phyloP scores from a whole-genome alignment of 2,329 filamentous ascomycete genomes.

The Rhinocladiella mackenziei region DNA sequence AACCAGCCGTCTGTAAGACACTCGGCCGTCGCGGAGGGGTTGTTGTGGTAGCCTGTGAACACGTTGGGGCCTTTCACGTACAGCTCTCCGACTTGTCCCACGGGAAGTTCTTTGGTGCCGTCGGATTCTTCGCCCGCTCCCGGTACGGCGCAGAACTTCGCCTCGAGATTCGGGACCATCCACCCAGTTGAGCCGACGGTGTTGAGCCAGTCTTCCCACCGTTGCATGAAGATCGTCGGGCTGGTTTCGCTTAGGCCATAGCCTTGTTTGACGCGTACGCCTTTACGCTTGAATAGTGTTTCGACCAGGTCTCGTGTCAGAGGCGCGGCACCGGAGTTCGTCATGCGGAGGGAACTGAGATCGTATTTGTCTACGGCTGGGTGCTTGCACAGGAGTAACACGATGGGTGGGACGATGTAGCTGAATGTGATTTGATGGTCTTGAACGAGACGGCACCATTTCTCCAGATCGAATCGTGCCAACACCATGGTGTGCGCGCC shows the following conservation, averaged over 20 bases:
- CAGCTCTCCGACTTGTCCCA: slow-evolving; percentile 65
- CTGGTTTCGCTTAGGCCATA: slow-evolving; percentile 88
- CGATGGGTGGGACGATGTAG: slow-evolving; percentile 80
- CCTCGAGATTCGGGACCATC: slow-evolving; percentile 72
- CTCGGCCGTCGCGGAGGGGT: slow-evolving; percentile 53
- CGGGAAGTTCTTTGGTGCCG: slow-evolving; percentile 52
- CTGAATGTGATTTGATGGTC: slow-evolving; percentile 69
- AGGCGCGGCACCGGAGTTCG: slow-evolving; percentile 85
- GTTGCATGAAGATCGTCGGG: slow-evolving; percentile 70
- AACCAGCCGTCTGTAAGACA: slow-evolving; percentile 77
- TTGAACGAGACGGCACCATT: slow-evolving; percentile 73
- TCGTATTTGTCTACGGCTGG: slow-evolving; percentile 77
- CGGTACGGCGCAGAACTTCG: slow-evolving; percentile 67
- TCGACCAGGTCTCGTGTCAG: slow-evolving; percentile 76
- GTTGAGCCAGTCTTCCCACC: slow-evolving; percentile 70
- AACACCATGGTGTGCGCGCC: slow-evolving; percentile 68
- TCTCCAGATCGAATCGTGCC: slow-evolving; percentile 75
- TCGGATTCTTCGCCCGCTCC: slow-evolving; percentile 43
- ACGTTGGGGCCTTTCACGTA: slow-evolving; percentile 62
- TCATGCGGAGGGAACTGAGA: slow-evolving; percentile 70
- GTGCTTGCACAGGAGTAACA: slow-evolving; percentile 75
- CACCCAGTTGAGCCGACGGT: slow-evolving; percentile 74
- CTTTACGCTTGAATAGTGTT: slow-evolving; percentile 67
- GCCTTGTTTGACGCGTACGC: slow-evolving; percentile 81
- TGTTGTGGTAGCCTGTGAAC: slow-evolving; percentile 60